phyloP scores from a whole-genome alignment of 805 yeast genomes.

The Yamadazyma endophytica region DNA sequence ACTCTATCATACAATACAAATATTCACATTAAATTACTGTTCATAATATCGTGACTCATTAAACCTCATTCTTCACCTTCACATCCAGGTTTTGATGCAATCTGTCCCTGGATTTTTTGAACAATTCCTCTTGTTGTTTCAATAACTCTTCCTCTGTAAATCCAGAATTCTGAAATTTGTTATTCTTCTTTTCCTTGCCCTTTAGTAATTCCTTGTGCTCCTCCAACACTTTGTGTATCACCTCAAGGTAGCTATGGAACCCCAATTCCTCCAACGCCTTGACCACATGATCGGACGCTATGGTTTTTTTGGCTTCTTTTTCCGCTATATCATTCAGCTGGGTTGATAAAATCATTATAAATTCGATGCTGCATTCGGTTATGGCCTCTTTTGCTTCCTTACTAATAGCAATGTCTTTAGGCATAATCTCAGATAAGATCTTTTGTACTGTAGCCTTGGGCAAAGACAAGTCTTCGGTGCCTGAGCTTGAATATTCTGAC shows the following conservation, averaged over 20 bases:
- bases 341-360: conserved; percentile 89
- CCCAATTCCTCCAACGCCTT: conserved; percentile 86
- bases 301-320: conserved; percentile 91
- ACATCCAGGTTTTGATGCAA: conserved; percentile 30
- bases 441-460: conserved; percentile 91
- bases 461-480: conserved; percentile 38
- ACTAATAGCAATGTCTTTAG: conserved; percentile 81
- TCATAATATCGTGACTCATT: conserved; percentile 3
- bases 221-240: conserved; percentile 69
- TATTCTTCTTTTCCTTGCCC: conserved; percentile 85
- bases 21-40: background rate
- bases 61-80: conserved; percentile 2
- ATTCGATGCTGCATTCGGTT: conserved; percentile 94
- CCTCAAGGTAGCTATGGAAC: conserved; percentile 77
- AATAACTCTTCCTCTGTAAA: conserved; percentile 88
- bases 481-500: conserved; percentile 36
- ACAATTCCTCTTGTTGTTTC: conserved; percentile 88
- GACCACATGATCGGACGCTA: conserved; percentile 93
- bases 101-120: conserved; percentile 70
- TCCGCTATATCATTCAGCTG: conserved; percentile 96
- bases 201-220: conserved; percentile 88
- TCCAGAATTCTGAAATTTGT: conserved; percentile 91
- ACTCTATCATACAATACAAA: background rate
- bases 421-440: conserved; percentile 84
- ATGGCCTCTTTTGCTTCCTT: conserved; percentile 93